Conservation (phyloP, 129 eudicot species). For the Deinandra increscens region DNA sequence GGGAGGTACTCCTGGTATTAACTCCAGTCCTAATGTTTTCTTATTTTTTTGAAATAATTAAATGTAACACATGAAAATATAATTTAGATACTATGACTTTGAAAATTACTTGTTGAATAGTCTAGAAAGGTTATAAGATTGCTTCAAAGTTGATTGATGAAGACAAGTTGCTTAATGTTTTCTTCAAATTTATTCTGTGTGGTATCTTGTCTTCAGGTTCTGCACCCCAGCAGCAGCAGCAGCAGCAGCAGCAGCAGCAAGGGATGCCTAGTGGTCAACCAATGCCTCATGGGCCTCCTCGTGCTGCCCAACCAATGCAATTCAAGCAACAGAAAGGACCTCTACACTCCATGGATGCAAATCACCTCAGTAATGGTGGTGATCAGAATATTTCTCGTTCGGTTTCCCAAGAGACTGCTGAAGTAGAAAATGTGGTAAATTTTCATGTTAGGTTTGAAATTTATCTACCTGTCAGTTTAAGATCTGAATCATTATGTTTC, state of each 20-base stretch:
- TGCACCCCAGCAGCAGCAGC: conserved; percentile 29
- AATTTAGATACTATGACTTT: background rate
- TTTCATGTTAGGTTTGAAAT: background rate
- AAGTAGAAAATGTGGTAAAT: conserved; percentile 48
- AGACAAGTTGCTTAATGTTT: conserved; percentile 4
- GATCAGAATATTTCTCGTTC: conserved; percentile 34
- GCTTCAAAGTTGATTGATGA: conserved; percentile 6
- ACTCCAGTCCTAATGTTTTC: conserved; percentile 7
- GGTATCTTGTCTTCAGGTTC: conserved; percentile 44
- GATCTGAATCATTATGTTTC: conserved; percentile 18
- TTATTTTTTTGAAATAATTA: background rate
- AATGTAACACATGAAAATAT: background rate
- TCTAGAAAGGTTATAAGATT: conserved; percentile 4
- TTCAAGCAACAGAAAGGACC: conserved; percentile 57
- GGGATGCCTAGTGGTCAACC: conserved; percentile 57
- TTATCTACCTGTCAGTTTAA: background rate
- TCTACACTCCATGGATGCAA: conserved; percentile 34
- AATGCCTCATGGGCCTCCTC: conserved; percentile 60
- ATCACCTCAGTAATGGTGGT: conserved; percentile 55
- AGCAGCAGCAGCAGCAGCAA: conserved; percentile 45
- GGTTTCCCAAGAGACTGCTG: conserved; percentile 45
- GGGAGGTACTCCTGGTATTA: conserved; percentile 62
- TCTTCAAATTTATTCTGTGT: conserved; percentile 1
- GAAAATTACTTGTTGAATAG: conserved; percentile 5
- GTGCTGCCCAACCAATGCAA: conserved; percentile 47